These are phyloP conservation scores for Tillandsia leiboldiana DNA, from an alignment of 176 grass and related monocot genomes.

Conservation along the genomic window DNA sequence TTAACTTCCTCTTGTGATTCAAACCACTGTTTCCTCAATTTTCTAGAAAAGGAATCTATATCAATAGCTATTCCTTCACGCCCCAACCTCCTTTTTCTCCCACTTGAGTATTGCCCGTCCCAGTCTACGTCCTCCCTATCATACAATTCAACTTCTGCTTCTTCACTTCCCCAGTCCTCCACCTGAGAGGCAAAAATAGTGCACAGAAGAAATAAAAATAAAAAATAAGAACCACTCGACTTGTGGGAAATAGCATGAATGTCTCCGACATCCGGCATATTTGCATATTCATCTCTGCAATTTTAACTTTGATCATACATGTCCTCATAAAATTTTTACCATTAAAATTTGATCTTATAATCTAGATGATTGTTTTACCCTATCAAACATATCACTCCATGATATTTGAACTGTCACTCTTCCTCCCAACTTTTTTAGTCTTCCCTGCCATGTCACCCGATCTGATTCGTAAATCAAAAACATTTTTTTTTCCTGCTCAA, in stretches of 20 bases:
- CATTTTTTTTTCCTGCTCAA: too few species aligned
- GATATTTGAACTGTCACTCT: too few species aligned
- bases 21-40: conserved; percentile 75
- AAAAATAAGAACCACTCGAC: neutral
- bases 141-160: conserved; percentile 71
- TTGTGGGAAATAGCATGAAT: too few species aligned
- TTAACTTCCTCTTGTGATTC: conserved; percentile 92
- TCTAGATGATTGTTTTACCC: too few species aligned
- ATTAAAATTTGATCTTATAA: neutral
- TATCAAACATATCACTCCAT: too few species aligned
- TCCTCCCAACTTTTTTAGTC: too few species aligned
- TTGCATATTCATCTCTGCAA: too few species aligned
- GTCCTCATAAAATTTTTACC: too few species aligned
- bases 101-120: conserved; percentile 97
- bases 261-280: too few species aligned
- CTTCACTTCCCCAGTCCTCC: conserved; percentile 96
- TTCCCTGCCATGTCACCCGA: too few species aligned
- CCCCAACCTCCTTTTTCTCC: conserved; percentile 55
- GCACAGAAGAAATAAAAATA: neutral
- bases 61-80: conserved; percentile 77
- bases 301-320: too few species aligned
- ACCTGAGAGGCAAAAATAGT: conserved; percentile 26
- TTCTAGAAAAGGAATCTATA: conserved; percentile 73
- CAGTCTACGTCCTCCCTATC: conserved; percentile 98
- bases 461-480: too few species aligned